Base-by-base conservation (phyloP, 1,139 yeast species). In the Scheffersomyces illinoinensis region DNA sequence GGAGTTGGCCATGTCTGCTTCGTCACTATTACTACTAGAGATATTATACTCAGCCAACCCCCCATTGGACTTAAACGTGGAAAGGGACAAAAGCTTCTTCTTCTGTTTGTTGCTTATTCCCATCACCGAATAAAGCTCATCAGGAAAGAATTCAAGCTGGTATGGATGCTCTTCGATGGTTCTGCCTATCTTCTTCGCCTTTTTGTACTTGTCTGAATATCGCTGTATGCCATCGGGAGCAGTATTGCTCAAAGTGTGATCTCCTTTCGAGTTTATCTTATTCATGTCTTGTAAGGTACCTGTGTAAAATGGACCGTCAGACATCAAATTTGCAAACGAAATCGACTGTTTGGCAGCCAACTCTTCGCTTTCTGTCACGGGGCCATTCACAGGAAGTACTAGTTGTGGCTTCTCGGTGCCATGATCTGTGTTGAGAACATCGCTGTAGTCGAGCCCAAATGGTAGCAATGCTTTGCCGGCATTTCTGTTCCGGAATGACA, bases 81-180 rank as follows among this genome's bases (percentile, higher is more conserved):
- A 81, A 54, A 87, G 68, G 23, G 82, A 77, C 57, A 88, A 72
- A n/a, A 85, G 71, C 65, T 85, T 85, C 68, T 78, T 78, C 66
- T 79, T 79, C 68, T 83, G 83, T 67, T 81, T 80, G 63, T 81
- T 83, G 62, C 84, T 82, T 12, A 88, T 82, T 3, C 93, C 95
- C 90, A 90, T 87, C 46, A 89, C 91, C 26, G 83, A 76, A 65
- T 90, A 88, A 59, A 95, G 77, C 71, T 95, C 98, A 26, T 79
- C 81, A 0, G 98, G 98, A 72, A 93, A 91, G 62, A 90, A 82
- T 58, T 85, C 86, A 33, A 84, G 66, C 61, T 84, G 83, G 70
- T 89, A 92, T 1, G 97, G 97, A 74, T 91, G 96, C 59, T 91
- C 96, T 64, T 89, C 90, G 19, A 90, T 85, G 3, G 96, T 87